Evolutionary conservation across 2,329 filamentous ascomycete species (phyloP).

Genomic region (Aspergillus sp.): DNA sequence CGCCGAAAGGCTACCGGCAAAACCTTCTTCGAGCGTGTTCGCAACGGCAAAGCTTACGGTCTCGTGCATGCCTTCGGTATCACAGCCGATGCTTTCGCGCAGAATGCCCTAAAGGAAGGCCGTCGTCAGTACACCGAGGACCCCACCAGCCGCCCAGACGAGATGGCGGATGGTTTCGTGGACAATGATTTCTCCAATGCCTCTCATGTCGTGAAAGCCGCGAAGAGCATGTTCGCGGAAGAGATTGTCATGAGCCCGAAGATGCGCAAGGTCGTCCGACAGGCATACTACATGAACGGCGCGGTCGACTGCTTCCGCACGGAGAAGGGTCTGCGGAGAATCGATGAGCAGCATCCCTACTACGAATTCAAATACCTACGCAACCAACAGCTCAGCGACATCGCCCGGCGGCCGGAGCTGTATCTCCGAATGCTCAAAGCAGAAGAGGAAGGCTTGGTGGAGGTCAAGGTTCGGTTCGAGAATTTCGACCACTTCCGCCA

Average conservation of each 20-base stretch:
- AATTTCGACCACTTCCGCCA: conserved; percentile 72
- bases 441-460: conserved; percentile 87
- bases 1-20: conserved; percentile 80
- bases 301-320: conserved; percentile 85
- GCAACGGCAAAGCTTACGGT: conserved; percentile 73
- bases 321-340: conserved; percentile 88
- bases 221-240: conserved; percentile 85
- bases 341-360: conserved; percentile 92
- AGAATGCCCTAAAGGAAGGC: conserved; percentile 76
- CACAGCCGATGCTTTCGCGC: conserved; percentile 79
- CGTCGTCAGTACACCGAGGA: conserved; percentile 83
- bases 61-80: conserved; percentile 90
- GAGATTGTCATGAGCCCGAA: conserved; percentile 85
- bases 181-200: conserved; percentile 72
- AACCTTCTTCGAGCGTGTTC: conserved; percentile 77
- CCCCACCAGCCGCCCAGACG: conserved; percentile 72
- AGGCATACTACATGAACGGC: conserved; percentile 78
- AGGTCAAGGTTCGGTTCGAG: conserved; percentile 76
- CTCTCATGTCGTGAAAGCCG: conserved; percentile 71
- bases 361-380: conserved; percentile 97
- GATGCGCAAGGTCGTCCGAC: conserved; percentile 81
- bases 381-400: conserved; percentile 78
- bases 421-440: conserved; percentile 98
- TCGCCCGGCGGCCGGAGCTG: conserved; percentile 79
- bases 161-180: conserved; percentile 77